Conservation (phyloP, 2,329 filamentous ascomycete species). For the Penicillium brasilianum region DNA sequence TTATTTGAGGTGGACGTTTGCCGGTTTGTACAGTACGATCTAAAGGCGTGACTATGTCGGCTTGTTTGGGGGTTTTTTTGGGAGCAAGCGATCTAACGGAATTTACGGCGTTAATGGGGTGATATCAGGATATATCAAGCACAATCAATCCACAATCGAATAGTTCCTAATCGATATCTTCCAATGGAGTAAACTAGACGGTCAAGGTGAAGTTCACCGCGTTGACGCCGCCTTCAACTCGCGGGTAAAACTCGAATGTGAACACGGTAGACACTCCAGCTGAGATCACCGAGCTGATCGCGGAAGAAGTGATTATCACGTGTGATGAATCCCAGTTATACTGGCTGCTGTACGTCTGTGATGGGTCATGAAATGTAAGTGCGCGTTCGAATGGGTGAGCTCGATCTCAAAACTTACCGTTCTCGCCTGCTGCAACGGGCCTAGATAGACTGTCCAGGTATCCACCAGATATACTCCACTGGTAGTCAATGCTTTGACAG, state of each 20-base stretch:
- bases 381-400: neutral
- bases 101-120: neutral
- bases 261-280: conserved; percentile 54
- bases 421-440: conserved; percentile 56
- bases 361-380: neutral
- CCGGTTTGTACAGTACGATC: neutral
- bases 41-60: neutral
- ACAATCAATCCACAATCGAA: neutral
- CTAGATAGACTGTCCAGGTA: conserved; percentile 61
- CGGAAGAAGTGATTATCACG: conserved; percentile 54
- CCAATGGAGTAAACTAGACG: conserved; percentile 30
- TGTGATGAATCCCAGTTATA: conserved; percentile 57
- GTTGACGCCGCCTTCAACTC: conserved; percentile 53
- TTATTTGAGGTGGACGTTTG: neutral
- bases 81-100: neutral
- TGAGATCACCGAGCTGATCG: conserved; percentile 54
- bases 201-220: conserved; percentile 55
- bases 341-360: conserved; percentile 55
- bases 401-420: conserved; percentile 33
- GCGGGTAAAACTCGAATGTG: conserved; percentile 62
- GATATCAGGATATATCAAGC: neutral
- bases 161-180: no score
- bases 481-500: conserved; percentile 56
- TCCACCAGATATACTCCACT: conserved; percentile 60
- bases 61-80: neutral